A percentile compares a stretch with the other conserved stretches of the same genome.
Conservation (phyloP, 805 yeast species). For the Cyberlindnera xylosilytica region DNA sequence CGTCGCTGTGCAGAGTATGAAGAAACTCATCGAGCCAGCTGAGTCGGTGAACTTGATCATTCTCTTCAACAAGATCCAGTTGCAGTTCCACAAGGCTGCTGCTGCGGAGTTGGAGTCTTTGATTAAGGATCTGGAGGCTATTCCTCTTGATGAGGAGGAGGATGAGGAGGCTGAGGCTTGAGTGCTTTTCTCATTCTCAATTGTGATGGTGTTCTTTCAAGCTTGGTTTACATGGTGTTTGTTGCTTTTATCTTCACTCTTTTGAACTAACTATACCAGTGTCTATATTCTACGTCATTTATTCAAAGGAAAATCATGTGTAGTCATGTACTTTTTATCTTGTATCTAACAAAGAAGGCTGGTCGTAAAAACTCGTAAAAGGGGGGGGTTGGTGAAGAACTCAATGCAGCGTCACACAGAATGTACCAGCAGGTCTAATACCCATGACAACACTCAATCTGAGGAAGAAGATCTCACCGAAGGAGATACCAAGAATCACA, state of each 20-base stretch:
- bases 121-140: constrained; percentile 41
- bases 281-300: too few relatives aligned
- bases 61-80: constrained; percentile 66
- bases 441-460: constrained; percentile 43
- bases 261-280: neutral
- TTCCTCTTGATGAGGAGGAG: constrained; percentile 44
- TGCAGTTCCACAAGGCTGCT: constrained; percentile 57
- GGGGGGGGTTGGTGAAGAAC: neutral
- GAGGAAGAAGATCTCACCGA: constrained; percentile 69
- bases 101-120: constrained; percentile 44
- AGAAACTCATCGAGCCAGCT: constrained; percentile 63
- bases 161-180: constrained; percentile 28
- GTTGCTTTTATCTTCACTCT: neutral
- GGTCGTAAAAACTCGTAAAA: too few relatives aligned
- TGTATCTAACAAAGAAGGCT: too few relatives aligned
- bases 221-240: neutral
- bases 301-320: too few relatives aligned
- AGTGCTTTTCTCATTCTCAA: neutral
- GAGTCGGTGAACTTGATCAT: constrained; percentile 62
- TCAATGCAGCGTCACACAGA: constrained; percentile 23
- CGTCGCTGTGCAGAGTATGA: constrained; percentile 76
- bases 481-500: constrained; percentile 62
- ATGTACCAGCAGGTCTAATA: constrained; percentile 28
- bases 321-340: too few relatives aligned
- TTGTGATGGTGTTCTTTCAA: neutral